A percentile compares a stretch with the other conserved stretches of the same genome.
Conservation (phyloP, 139 green algal species). For the Spirogloea muscicola region DNA sequence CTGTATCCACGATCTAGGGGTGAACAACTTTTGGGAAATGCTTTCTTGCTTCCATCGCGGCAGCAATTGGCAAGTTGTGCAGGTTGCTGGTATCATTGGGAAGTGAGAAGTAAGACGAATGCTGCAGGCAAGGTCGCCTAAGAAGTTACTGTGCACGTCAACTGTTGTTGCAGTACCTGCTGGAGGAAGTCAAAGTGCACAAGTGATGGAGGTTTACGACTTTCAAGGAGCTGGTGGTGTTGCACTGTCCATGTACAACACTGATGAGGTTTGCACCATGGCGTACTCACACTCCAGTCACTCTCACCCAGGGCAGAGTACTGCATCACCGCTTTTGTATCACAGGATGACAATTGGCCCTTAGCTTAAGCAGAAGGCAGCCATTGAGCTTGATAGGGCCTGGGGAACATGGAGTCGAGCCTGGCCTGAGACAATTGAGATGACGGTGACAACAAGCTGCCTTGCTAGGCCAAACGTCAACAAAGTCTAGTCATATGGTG, state of each 20-base stretch:
- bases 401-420: no score
- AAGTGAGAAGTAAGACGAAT: not conserved
- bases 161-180: not conserved
- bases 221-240: slow-evolving; percentile 72
- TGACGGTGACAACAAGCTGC: no score
- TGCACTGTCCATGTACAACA: slow-evolving; percentile 88
- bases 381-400: no score
- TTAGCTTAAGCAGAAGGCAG: no score
- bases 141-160: not conserved
- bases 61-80: no score
- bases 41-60: not conserved
- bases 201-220: slow-evolving; percentile 65
- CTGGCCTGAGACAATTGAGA: no score
- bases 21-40: not conserved
- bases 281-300: no score
- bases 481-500: no score
- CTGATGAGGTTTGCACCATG: slow-evolving; percentile 67
- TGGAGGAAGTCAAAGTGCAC: slow-evolving; percentile 51
- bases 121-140: not conserved
- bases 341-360: no score
- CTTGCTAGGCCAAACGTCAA: no score
- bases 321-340: no score
- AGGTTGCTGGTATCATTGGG: not conserved
- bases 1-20: not conserved
- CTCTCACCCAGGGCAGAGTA: no score